Evolutionary conservation across 495 filamentous ascomycete species (phyloP).

Genomic region (Neurospora sp.): DNA sequence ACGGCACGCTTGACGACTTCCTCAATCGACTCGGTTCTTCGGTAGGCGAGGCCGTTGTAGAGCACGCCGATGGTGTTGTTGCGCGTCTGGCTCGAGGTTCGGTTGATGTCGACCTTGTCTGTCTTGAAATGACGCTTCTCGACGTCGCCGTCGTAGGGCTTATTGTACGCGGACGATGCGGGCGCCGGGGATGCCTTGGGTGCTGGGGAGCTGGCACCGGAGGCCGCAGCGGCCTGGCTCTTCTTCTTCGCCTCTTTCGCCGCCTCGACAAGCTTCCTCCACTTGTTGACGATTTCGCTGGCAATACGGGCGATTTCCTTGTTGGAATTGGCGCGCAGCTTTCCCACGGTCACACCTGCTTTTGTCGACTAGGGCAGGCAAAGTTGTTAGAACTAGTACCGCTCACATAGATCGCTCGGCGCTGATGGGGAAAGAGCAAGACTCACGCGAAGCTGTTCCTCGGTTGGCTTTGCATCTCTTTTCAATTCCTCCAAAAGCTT

Average conservation of each 20-base stretch:
- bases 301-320: constrained; percentile 66
- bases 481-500: constrained; percentile 66
- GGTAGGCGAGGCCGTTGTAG: constrained; percentile 70
- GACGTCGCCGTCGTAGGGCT: constrained; percentile 57
- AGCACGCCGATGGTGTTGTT: constrained; percentile 82
- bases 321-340: constrained; percentile 62
- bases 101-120: constrained; percentile 62
- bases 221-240: constrained; percentile 28
- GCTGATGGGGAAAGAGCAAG: neutral
- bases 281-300: constrained; percentile 73
- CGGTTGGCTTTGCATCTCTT: constrained; percentile 67
- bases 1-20: constrained; percentile 56
- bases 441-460: constrained; percentile 69
- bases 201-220: constrained; percentile 23
- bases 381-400: neutral
- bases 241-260: constrained; percentile 52
- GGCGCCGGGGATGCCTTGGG: constrained; percentile 35
- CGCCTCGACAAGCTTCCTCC: constrained; percentile 68
- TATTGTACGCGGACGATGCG: constrained; percentile 32
- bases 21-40: constrained; percentile 43
- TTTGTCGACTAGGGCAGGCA: constrained; percentile 56
- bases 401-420: neutral
- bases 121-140: constrained; percentile 70
- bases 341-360: constrained; percentile 82
- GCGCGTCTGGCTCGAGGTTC: constrained; percentile 60